These are phyloP conservation scores for Nannochloropsis gaditana DNA, from an alignment of 108 stramenopile species.

Conservation along the genomic window DNA sequence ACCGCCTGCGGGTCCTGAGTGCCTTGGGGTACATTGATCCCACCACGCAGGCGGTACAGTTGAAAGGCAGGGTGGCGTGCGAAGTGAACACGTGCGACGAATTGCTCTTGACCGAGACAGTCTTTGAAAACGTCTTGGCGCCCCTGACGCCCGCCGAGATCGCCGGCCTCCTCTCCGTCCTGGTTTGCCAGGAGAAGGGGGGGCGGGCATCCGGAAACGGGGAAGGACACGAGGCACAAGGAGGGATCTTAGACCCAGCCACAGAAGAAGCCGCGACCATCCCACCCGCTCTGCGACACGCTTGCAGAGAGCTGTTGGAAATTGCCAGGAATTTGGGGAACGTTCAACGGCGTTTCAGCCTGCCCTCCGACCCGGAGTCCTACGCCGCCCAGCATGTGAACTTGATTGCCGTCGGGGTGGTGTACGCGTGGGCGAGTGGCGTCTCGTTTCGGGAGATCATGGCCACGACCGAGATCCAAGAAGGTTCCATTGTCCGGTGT, in stretches of 20 bases:
- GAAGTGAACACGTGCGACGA: slow-evolving; percentile 91
- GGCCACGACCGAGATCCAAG: slow-evolving; percentile 82
- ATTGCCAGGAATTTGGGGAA: slow-evolving; percentile 69
- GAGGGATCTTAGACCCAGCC: not conserved
- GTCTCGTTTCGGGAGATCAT: slow-evolving; percentile 69
- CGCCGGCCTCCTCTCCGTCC: slow-evolving; percentile 74
- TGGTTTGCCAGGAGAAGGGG: slow-evolving; percentile 74
- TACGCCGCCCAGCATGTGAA: slow-evolving; percentile 14
- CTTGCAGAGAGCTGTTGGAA: slow-evolving; percentile 65
- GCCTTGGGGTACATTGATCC: slow-evolving; percentile 73
- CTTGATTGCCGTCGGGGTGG: slow-evolving; percentile 65
- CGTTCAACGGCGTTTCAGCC: slow-evolving; percentile 11
- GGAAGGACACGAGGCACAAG: not conserved
- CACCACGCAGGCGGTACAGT: slow-evolving; percentile 63
- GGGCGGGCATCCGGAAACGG: not conserved
- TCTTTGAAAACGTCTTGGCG: slow-evolving; percentile 87
- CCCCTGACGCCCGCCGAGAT: slow-evolving; percentile 88
- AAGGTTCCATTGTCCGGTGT: slow-evolving; percentile 86
- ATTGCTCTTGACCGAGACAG: slow-evolving; percentile 89
- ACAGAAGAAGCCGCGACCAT: slow-evolving; percentile 54
- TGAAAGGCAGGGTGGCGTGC: slow-evolving; percentile 91
- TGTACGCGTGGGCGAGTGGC: slow-evolving; percentile 95
- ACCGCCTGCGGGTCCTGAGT: slow-evolving; percentile 70
- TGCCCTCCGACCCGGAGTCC: not conserved
- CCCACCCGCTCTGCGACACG: slow-evolving; percentile 63